Evolutionary conservation across 352 stramenopile species (phyloP), one percentile per base, ranked within the genome.

Genomic region (Thraustochytrium sp.): DNA sequence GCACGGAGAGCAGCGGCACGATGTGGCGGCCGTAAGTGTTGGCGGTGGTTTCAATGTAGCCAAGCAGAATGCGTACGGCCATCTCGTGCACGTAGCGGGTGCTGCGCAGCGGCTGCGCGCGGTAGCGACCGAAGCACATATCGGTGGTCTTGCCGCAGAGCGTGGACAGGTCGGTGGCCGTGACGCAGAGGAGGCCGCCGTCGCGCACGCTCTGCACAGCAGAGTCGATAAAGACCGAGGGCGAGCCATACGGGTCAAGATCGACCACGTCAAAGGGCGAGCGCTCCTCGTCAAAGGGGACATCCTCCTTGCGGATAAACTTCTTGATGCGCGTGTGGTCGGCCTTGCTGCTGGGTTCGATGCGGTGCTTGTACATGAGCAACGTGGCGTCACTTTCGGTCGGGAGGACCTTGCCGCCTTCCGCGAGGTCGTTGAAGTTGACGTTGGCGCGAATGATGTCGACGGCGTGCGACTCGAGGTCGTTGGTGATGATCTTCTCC

Each of bases 241-340:
- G 95, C 23, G 93, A 97, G 42, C 97, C 97, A 87, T 99, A 99
- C 48, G 97, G 97, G 88, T 99, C 97, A 36, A 99, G 87, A 86
- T 99, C 97, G 87, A 99, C 98, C 46, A 99, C 97, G 87, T 99
- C 97, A 85, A 98, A 99, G 82, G 97, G 94, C 61, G 97, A 89
- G 93, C 26, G 51, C 4, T 11, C 26, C 13, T 1, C 89, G 84
- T 38, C 38, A 26, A 73, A 75, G 9, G 38, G 9, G 9, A 23
- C 5, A 31, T 29, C 26, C n/a, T 83, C 59, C 29, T 82, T 61
- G 23, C 56, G 53, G 34, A 82, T 53, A 4, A 82, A 82, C 37
- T 74, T 56, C 26, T 80, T 23, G 37, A 82, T 56, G 29, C 74
- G 53, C 18, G 75, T 84, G 40, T 84, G 75, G n/a, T 68, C 61